These are phyloP conservation scores for Bombardia bombarda DNA, from an alignment of 495 filamentous ascomycete genomes.

Conservation along the genomic window DNA sequence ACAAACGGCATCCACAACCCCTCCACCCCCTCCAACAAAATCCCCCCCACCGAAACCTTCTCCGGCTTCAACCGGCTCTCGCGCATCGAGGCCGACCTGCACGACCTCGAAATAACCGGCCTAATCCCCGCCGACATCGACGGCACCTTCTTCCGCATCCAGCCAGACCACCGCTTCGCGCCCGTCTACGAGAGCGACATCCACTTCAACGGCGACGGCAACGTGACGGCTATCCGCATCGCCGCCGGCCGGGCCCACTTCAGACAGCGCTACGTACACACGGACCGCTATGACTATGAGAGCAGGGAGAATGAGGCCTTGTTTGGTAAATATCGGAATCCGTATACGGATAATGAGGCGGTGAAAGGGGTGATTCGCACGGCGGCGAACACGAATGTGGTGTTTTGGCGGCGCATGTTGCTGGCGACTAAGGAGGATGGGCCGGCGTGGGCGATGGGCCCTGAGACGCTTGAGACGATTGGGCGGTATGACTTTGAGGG, in stretches of 20 bases:
- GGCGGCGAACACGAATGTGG: constrained; percentile 45
- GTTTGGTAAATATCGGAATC: constrained; percentile 45
- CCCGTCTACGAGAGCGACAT: constrained; percentile 41
- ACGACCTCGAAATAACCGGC: constrained; percentile 39
- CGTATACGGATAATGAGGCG: constrained; percentile 40
- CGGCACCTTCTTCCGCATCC: constrained; percentile 43
- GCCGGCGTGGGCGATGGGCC: constrained; percentile 43
- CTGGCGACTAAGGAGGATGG: constrained; percentile 45
- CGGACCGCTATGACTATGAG: constrained; percentile 37
- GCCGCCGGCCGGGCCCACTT: constrained; percentile 36
- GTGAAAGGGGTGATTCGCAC: constrained; percentile 37
- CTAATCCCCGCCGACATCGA: constrained; percentile 39
- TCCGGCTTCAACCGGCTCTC: constrained; percentile 34
- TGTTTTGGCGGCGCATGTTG: constrained; percentile 39
- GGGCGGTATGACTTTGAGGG: constrained; percentile 45
- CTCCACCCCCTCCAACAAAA: constrained; percentile 19
- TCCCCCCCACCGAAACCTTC: constrained; percentile 34
- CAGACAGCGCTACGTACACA: constrained; percentile 40
- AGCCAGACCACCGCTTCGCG: constrained; percentile 38
- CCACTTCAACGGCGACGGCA: constrained; percentile 28
- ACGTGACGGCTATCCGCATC: constrained; percentile 42
- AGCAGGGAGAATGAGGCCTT: constrained; percentile 26
- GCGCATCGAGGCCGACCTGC: constrained; percentile 34
- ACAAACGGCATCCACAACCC: not conserved
- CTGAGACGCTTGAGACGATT: constrained; percentile 42